phyloP scores from a whole-genome alignment of 2,329 filamentous ascomycete genomes.

The Colletotrichum sp. region DNA sequence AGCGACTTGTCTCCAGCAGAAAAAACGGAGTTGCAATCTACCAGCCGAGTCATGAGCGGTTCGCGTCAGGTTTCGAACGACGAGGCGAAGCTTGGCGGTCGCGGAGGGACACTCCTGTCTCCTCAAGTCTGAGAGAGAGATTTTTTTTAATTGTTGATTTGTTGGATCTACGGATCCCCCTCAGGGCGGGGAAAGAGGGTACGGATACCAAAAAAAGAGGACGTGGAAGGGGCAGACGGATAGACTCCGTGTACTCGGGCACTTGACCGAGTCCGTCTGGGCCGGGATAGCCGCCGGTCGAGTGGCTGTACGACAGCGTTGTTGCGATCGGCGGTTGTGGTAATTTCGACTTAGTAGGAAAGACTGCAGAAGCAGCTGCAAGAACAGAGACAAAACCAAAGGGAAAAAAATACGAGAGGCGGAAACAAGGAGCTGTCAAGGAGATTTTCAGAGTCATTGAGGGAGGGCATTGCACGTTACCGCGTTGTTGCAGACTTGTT shows the following conservation, averaged over 20 bases:
- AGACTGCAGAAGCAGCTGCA: background rate
- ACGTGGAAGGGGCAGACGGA: background rate
- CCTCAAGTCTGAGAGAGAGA: background rate
- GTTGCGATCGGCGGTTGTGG: background rate
- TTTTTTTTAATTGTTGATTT: background rate
- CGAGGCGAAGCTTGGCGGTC: background rate
- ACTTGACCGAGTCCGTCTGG: background rate
- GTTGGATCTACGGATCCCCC: background rate
- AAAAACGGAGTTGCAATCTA: conserved; percentile 13
- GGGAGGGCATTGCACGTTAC: background rate
- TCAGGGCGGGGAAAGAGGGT: background rate
- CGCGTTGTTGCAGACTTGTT: background rate
- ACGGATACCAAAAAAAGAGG: background rate
- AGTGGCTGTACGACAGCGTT: background rate
- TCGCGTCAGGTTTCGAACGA: conserved; percentile 8
- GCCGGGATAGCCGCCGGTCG: background rate
- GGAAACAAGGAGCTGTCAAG: background rate
- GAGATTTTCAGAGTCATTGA: background rate
- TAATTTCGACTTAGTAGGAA: background rate
- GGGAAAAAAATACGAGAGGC: background rate
- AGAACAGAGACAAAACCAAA: background rate
- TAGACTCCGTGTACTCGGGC: background rate
- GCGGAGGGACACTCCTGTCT: background rate
- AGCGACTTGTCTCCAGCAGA: background rate
- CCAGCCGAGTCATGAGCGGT: conserved; percentile 11